These are phyloP conservation scores for Teratosphaeria destructans DNA, from an alignment of 2,329 filamentous ascomycete species.

Conservation along the genomic window DNA sequence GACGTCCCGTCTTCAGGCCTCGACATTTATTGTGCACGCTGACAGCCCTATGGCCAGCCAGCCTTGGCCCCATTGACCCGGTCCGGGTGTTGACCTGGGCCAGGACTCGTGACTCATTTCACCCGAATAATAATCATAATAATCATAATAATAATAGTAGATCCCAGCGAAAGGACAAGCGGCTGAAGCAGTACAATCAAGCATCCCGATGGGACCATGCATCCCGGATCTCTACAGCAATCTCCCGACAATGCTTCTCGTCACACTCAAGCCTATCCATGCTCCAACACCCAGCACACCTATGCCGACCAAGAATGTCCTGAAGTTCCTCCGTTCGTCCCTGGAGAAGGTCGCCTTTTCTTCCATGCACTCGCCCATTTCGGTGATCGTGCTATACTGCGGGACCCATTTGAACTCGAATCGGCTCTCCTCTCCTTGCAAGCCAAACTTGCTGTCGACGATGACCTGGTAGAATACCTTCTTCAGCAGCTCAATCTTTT, in stretches of 20 bases:
- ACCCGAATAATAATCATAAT: not conserved
- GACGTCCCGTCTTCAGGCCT: not conserved
- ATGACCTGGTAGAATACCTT: slow-evolving; percentile 49
- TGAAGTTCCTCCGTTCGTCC: slow-evolving; percentile 40
- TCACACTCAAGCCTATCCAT: slow-evolving; percentile 11
- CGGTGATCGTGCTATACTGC: slow-evolving; percentile 40
- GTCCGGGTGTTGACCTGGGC: not conserved
- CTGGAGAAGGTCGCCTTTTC: slow-evolving; percentile 27
- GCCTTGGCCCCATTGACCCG: not conserved
- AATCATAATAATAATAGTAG: not conserved
- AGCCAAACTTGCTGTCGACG: slow-evolving; percentile 52
- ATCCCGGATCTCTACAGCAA: slow-evolving; percentile 5
- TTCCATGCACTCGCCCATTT: slow-evolving; percentile 34
- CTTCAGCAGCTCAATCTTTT: slow-evolving; percentile 43
- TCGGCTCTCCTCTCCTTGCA: slow-evolving; percentile 49
- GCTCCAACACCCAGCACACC: slow-evolving; percentile 12
- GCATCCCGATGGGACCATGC: not conserved
- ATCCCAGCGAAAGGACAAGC: not conserved
- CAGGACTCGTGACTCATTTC: not conserved
- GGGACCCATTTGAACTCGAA: slow-evolving; percentile 67
- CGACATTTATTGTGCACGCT: not conserved
- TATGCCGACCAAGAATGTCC: slow-evolving; percentile 32
- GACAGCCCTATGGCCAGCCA: not conserved
- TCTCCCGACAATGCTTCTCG: slow-evolving; percentile 8
- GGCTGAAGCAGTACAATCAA: not conserved